Evolutionary conservation across 2,329 filamentous ascomycete genomes (phyloP).

Genomic region (Fusarium sp.): DNA sequence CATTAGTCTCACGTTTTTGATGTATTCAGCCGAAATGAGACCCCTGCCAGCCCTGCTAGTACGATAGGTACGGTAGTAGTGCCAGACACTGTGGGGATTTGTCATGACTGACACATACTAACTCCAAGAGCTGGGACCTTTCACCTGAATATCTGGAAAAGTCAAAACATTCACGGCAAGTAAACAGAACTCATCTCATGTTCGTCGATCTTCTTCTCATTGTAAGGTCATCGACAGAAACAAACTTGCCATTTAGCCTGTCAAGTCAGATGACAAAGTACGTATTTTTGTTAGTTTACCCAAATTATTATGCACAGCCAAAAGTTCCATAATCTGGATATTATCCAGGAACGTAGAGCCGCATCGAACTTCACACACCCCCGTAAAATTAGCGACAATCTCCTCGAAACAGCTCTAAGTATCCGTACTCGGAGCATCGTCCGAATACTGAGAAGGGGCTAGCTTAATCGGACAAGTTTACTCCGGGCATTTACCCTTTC

Average conservation of each 20-base stretch:
- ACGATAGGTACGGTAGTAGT: not conserved
- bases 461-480: not conserved
- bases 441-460: not conserved
- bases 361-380: not conserved
- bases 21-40: conserved; percentile 1
- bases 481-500: not conserved
- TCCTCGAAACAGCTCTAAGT: conserved; percentile 1
- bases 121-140: not conserved
- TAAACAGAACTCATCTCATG: not conserved
- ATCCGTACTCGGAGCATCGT: not conserved
- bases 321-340: not conserved
- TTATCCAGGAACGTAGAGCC: not conserved
- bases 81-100: not conserved
- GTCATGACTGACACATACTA: not conserved
- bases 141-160: not conserved
- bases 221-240: not conserved
- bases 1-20: not conserved
- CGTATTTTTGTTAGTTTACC: not conserved
- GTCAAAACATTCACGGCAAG: not conserved
- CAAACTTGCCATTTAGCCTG: not conserved
- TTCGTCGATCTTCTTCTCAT: not conserved
- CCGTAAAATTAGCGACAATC: not conserved
- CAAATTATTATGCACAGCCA: conserved; percentile 1
- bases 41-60: not conserved
- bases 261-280: not conserved